Evolutionary conservation across 495 filamentous ascomycete species (phyloP).

Genomic region (Podospora tetraspora): DNA sequence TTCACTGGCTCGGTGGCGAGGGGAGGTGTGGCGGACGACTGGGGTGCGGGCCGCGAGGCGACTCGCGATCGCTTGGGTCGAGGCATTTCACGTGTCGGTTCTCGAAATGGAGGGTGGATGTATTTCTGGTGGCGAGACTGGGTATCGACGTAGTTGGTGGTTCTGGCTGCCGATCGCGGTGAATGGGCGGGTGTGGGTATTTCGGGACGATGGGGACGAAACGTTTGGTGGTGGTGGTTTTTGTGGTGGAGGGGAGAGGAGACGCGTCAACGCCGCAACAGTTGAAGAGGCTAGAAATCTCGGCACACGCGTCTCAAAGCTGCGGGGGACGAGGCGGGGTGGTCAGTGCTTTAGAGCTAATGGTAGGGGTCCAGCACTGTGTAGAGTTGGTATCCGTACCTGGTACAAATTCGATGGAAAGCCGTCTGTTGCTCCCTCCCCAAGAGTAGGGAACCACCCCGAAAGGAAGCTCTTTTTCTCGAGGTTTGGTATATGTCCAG

Average conservation of each 20-base stretch:
- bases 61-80: slow-evolving; percentile 38
- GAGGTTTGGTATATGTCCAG: not conserved
- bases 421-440: not conserved
- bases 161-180: not conserved
- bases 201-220: not conserved
- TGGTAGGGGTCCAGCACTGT: not conserved
- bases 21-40: slow-evolving; percentile 15
- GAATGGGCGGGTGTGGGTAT: not conserved
- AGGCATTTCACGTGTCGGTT: slow-evolving; percentile 32
- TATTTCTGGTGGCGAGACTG: not conserved
- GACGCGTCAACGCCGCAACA: slow-evolving; percentile 10
- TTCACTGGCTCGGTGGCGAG: slow-evolving; percentile 5
- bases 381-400: not conserved
- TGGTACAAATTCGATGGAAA: not conserved
- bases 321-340: not conserved
- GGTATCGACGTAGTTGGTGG: not conserved
- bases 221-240: not conserved
- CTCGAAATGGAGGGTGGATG: not conserved
- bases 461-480: not conserved
- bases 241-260: not conserved
- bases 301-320: slow-evolving; percentile 1
- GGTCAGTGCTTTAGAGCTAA: not conserved
- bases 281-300: not conserved
- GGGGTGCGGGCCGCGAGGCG: slow-evolving; percentile 27
- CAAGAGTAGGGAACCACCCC: not conserved